These are phyloP conservation scores for Aschersonia sp. DNA, from an alignment of 2,329 filamentous ascomycete genomes.

Conservation along the genomic window DNA sequence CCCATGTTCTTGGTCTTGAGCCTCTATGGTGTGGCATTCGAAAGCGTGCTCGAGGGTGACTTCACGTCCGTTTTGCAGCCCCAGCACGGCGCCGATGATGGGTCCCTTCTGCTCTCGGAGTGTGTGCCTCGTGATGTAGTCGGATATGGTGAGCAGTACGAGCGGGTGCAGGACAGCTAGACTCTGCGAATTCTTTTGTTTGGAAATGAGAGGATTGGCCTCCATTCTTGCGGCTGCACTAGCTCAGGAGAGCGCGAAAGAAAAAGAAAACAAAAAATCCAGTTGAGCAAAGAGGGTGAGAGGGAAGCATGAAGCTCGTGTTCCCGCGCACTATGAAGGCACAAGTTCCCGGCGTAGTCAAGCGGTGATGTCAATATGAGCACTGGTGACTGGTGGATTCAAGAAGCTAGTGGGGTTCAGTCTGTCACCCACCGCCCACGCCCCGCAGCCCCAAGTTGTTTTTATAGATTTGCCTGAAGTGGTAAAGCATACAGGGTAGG, in stretches of 20 bases:
- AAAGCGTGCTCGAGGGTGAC: constrained; percentile 91
- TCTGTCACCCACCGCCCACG: no score
- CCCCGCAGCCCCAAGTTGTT: no score
- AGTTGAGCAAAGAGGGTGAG: no score
- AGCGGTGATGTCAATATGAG: no score
- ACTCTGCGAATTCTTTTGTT: constrained; percentile 56
- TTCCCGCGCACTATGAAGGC: no score
- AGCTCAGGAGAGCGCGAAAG: not conserved
- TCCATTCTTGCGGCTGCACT: constrained; percentile 26
- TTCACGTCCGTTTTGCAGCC: constrained; percentile 79
- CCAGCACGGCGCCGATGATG: constrained; percentile 75
- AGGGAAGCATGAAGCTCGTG: no score
- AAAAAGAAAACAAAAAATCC: no score
- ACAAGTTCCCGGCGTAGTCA: no score
- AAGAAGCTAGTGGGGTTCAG: no score
- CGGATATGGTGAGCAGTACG: constrained; percentile 89
- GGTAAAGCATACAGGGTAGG: no score
- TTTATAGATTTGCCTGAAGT: no score
- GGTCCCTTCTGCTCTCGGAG: constrained; percentile 62
- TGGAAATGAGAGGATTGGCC: constrained; percentile 49
- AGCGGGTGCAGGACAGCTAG: constrained; percentile 82
- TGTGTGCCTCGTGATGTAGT: constrained; percentile 87
- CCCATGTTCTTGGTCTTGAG: constrained; percentile 34
- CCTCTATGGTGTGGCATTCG: constrained; percentile 50
- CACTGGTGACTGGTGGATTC: no score